Percentiles rank a stretch among this genome's conserved stretches.
phyloP scores from a whole-genome alignment of 23 red algal genomes.

The Gracilaria gracilis region DNA sequence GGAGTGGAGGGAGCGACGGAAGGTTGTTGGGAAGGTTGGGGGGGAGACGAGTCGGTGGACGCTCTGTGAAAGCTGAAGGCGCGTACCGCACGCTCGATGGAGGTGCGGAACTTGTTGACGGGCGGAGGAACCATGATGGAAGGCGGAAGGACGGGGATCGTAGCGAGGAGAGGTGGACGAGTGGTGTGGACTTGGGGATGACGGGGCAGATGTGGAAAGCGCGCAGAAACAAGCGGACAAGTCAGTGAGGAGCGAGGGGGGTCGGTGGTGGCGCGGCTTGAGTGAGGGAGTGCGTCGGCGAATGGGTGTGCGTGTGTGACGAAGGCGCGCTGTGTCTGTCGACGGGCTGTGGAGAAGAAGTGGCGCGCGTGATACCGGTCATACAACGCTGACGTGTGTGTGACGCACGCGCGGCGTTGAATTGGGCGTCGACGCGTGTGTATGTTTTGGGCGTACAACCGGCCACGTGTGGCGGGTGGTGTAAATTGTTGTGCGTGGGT shows the following conservation, averaged over 20 bases:
- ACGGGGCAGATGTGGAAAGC: neutral
- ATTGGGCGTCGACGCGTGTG: neutral
- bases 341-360: too few species aligned
- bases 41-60: neutral
- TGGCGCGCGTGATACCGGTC: neutral
- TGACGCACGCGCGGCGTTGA: too few species aligned
- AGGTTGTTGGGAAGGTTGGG: neutral
- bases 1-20: neutral
- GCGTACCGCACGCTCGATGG: conserved; percentile 28
- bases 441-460: neutral
- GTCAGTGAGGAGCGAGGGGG: neutral
- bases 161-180: neutral
- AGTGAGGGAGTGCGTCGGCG: neutral
- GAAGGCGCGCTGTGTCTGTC: too few species aligned
- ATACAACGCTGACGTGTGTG: conserved; percentile 9
- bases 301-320: neutral
- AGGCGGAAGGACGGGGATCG: neutral
- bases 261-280: neutral
- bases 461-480: neutral
- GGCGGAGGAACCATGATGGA: conserved; percentile 1
- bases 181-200: neutral
- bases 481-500: neutral
- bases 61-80: conserved; percentile 17
- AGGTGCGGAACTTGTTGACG: conserved; percentile 12
- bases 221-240: neutral